A percentile compares a stretch with the other conserved stretches of the same genome.
Evolutionary conservation across 2,329 filamentous ascomycete genomes (phyloP).

Genomic region (Stagonosporopsis cucurbitacearum): DNA sequence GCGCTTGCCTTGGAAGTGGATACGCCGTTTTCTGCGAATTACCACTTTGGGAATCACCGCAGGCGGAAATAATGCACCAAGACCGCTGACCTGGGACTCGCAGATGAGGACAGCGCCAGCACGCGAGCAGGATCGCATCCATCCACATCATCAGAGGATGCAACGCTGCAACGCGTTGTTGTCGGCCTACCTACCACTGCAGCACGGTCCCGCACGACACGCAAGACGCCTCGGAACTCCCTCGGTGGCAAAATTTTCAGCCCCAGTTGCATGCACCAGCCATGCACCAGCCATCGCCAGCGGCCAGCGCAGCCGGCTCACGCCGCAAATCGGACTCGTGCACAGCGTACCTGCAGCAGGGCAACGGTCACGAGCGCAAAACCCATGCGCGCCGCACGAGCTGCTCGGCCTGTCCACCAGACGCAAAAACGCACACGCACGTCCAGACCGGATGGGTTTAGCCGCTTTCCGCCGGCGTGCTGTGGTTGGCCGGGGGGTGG

Average conservation of each 20-base stretch:
- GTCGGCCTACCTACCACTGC: not conserved
- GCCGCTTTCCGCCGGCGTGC: conserved; percentile 15
- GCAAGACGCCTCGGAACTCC: not conserved
- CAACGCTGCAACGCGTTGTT: not conserved
- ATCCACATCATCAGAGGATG: not conserved
- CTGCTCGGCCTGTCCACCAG: not conserved
- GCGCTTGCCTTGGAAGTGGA: conserved; percentile 14
- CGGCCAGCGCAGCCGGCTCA: not conserved
- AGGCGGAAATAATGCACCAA: not conserved
- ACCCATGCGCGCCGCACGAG: not conserved
- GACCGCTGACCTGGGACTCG: conserved; percentile 11
- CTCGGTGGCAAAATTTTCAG: conserved; percentile 16
- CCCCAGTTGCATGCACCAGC: not conserved
- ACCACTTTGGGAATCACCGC: not conserved
- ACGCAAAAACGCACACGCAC: not conserved
- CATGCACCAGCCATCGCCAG: not conserved
- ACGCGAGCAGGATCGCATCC: conserved; percentile 6
- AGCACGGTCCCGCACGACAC: not conserved
- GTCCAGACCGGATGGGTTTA: not conserved
- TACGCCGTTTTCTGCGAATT: conserved; percentile 4
- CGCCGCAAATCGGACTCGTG: not conserved
- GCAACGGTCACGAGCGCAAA: not conserved
- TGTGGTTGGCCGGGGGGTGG: conserved; percentile 4
- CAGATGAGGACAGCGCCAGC: not conserved
- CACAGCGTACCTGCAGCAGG: conserved; percentile 8